Evolutionary conservation across 2,329 filamentous ascomycete genomes (phyloP).

Genomic region (Colletotrichum tanaceti): DNA sequence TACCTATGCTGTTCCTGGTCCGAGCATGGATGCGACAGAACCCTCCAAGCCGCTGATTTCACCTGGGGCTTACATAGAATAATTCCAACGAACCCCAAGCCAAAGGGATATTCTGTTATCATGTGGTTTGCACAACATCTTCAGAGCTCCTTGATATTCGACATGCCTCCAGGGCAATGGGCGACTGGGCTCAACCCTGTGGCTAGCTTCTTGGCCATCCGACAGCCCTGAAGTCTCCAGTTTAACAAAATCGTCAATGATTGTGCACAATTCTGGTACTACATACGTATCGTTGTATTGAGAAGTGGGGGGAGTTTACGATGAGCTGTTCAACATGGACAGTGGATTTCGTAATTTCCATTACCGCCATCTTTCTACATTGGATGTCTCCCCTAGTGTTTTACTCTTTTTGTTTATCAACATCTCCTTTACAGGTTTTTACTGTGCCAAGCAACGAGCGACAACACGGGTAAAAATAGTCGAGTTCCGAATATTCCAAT

Average conservation of each 20-base stretch:
- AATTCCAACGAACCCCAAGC: background rate
- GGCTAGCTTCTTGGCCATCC: background rate
- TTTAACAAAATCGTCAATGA: background rate
- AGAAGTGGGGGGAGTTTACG: no score
- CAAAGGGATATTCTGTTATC: background rate
- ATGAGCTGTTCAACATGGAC: no score
- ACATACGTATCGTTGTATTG: no score
- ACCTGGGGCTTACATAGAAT: background rate
- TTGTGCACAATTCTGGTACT: no score
- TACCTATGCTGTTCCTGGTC: background rate
- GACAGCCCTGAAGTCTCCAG: background rate
- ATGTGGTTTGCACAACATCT: background rate
- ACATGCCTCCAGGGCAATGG: background rate
- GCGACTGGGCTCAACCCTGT: background rate
- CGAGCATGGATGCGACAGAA: background rate
- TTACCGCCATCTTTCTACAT: background rate
- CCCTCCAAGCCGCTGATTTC: background rate
- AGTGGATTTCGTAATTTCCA: no score
- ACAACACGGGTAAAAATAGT: constrained; percentile 7
- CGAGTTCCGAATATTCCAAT: background rate
- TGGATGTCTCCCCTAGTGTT: no score
- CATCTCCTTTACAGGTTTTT: background rate
- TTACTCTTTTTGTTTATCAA: no score
- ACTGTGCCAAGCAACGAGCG: background rate
- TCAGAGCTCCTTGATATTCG: background rate